phyloP scores from a whole-genome alignment of 73 alveolate species.

The Symbiodinium natans region DNA sequence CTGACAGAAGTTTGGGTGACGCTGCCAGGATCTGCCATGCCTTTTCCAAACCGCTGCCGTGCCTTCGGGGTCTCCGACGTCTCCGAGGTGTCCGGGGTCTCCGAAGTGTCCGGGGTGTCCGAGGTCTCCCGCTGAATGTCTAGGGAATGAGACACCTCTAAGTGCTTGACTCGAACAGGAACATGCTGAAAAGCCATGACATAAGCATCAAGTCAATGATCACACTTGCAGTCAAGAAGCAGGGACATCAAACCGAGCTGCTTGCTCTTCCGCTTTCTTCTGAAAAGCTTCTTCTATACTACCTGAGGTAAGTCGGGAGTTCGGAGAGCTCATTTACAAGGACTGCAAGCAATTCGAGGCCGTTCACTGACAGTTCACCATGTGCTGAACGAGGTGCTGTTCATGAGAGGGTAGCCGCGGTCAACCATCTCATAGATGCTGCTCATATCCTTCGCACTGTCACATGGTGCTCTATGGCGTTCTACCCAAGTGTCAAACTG shows the following conservation, averaged over 20 bases:
- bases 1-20: too few species aligned
- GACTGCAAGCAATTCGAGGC: too few species aligned
- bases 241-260: neutral
- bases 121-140: slow-evolving; percentile 26
- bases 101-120: too few species aligned
- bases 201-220: too few species aligned
- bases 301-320: neutral
- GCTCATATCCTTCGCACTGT: slow-evolving; percentile 13
- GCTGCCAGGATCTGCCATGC: too few species aligned
- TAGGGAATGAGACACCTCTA: slow-evolving; percentile 47
- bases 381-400: slow-evolving; percentile 36
- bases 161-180: too few species aligned
- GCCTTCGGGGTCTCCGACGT: too few species aligned
- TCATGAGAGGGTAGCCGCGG: slow-evolving; percentile 76
- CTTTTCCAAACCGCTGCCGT: too few species aligned
- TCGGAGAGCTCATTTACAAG: too few species aligned
- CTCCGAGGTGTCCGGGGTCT: too few species aligned
- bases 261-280: slow-evolving; percentile 32
- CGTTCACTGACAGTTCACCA: too few species aligned
- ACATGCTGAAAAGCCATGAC: too few species aligned
- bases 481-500: neutral
- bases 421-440: slow-evolving; percentile 46
- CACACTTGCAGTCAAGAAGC: neutral
- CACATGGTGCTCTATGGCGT: neutral
- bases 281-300: slow-evolving; percentile 20